Percentiles rank a stretch among this genome's conserved stretches.
Conservation (phyloP, 2,329 filamentous ascomycete species). For the Cladobotryum protrusum region DNA sequence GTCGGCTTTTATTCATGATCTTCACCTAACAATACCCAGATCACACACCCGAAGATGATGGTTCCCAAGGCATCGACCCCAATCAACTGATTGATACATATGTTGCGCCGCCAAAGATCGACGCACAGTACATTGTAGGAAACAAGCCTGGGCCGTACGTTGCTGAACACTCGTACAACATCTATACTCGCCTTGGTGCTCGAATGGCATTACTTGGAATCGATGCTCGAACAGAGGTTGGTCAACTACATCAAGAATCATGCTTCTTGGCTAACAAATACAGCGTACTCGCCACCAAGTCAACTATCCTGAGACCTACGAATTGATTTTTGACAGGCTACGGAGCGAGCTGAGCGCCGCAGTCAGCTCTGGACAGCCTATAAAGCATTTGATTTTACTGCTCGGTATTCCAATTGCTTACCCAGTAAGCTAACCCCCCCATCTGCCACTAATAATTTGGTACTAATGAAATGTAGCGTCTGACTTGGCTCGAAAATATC, state of each 20-base stretch:
- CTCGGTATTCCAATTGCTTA: constrained; percentile 84
- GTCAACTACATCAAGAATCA: constrained; percentile 2
- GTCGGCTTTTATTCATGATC: constrained; percentile 26
- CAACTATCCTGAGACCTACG: constrained; percentile 89
- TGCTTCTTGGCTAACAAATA: background rate
- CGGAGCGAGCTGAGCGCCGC: constrained; percentile 65
- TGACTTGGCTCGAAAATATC: constrained; percentile 96
- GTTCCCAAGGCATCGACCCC: constrained; percentile 55
- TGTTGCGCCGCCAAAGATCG: constrained; percentile 51
- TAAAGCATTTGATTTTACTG: constrained; percentile 81
- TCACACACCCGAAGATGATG: constrained; percentile 15
- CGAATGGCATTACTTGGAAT: constrained; percentile 80
- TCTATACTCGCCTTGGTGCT: constrained; percentile 78
- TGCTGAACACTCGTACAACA: constrained; percentile 75
- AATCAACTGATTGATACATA: constrained; percentile 69
- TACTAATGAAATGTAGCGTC: constrained; percentile 44
- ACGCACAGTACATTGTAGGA: constrained; percentile 74
- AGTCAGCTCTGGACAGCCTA: constrained; percentile 63
- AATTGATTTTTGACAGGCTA: constrained; percentile 72
- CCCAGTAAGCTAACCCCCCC: constrained; percentile 46
- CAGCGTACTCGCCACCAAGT: constrained; percentile 83
- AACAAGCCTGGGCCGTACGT: constrained; percentile 81
- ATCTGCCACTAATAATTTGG: constrained; percentile 23
- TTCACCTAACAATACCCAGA: background rate
- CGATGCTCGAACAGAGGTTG: constrained; percentile 83